Evolutionary conservation across 2,329 filamentous ascomycete genomes (phyloP).

Genomic region (Neofusicoccum ribis): DNA sequence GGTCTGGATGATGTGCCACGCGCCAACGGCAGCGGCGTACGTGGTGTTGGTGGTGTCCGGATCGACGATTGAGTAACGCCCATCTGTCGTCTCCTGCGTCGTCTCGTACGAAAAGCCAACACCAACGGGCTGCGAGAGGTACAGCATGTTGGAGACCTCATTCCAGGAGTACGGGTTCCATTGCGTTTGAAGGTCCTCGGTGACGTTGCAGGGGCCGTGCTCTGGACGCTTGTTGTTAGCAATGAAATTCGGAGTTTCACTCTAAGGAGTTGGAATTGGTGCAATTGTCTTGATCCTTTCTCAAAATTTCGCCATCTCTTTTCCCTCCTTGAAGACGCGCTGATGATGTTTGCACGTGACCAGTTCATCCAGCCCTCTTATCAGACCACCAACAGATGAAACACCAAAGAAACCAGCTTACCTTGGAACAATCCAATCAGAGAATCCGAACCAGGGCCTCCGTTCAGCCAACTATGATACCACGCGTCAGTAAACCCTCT

Average conservation of each 20-base stretch:
- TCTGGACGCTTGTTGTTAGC: slow-evolving; percentile 24
- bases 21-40: slow-evolving; percentile 36
- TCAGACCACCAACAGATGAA: neutral
- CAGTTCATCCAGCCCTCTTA: neutral
- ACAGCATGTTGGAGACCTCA: slow-evolving; percentile 41
- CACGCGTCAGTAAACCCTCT: neutral
- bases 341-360: too few relatives aligned
- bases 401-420: slow-evolving; percentile 23
- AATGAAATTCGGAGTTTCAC: too few relatives aligned
- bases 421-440: slow-evolving; percentile 40
- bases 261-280: too few relatives aligned
- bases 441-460: slow-evolving; percentile 47
- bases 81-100: slow-evolving; percentile 18
- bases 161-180: slow-evolving; percentile 43
- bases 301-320: too few relatives aligned
- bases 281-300: too few relatives aligned
- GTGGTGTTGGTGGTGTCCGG: slow-evolving; percentile 30
- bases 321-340: too few relatives aligned
- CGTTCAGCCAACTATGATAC: slow-evolving; percentile 6
- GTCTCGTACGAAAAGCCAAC: slow-evolving; percentile 44
- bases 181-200: slow-evolving; percentile 39
- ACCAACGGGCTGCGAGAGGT: slow-evolving; percentile 41
- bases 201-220: slow-evolving; percentile 48
- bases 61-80: slow-evolving; percentile 9
- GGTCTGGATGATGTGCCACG: slow-evolving; percentile 39